phyloP scores from a whole-genome alignment of 495 filamentous ascomycete species.

The Aspergillus baeticus region DNA sequence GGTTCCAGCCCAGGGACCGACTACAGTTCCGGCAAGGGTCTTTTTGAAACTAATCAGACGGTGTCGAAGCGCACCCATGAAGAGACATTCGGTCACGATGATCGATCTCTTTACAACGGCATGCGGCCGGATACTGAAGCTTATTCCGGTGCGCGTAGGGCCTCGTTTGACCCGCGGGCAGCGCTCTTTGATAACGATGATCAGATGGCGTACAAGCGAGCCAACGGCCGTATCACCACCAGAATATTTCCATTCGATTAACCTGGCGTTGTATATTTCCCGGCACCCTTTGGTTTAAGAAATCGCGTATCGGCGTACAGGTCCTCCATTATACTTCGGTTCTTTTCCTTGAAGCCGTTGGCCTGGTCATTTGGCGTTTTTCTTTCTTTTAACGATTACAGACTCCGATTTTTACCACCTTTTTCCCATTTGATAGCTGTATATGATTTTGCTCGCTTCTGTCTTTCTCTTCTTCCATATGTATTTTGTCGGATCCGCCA shows the following conservation, averaged over 20 bases:
- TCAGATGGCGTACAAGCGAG: conserved; percentile 52
- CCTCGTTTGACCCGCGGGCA: conserved; percentile 28
- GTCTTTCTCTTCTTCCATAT: conserved; percentile 12
- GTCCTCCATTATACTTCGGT: not conserved
- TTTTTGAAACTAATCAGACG: conserved; percentile 33
- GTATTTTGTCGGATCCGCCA: conserved; percentile 12
- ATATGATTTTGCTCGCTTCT: conserved; percentile 22
- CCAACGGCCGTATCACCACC: conserved; percentile 40
- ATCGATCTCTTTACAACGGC: conserved; percentile 49
- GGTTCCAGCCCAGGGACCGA: conserved; percentile 29
- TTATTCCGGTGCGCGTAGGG: conserved; percentile 27
- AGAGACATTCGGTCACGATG: conserved; percentile 42
- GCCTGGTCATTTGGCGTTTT: not conserved
- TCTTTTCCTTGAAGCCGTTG: not conserved
- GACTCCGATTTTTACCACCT: conserved; percentile 21
- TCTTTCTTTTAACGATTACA: conserved; percentile 16
- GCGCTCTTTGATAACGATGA: conserved; percentile 34
- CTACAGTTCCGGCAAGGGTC: conserved; percentile 25
- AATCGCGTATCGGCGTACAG: conserved; percentile 19
- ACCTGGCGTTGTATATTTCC: not conserved
- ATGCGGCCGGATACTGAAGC: conserved; percentile 47
- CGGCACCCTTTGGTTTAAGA: conserved; percentile 10
- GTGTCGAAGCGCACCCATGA: conserved; percentile 40
- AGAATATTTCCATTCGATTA: conserved; percentile 24
- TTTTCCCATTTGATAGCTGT: conserved; percentile 17